Base-by-base conservation (phyloP, 2,329 filamentous ascomycete genomes). In the Ampelomyces quisqualis region DNA sequence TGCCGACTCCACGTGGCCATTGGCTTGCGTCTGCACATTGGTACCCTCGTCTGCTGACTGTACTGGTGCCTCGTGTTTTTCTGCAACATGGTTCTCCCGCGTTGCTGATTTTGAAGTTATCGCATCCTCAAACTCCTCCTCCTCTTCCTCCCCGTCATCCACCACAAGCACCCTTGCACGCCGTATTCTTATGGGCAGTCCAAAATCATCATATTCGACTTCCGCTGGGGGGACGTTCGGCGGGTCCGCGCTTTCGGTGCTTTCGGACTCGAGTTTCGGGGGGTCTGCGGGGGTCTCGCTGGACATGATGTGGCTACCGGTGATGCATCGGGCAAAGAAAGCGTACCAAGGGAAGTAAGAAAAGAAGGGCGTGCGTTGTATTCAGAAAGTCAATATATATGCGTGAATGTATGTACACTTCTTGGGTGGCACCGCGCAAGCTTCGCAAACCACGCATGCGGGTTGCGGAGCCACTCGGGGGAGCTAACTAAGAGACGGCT, bases 191-290 rank as follows among this genome's bases (percentile, higher is more conserved):
- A 85, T 77, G 13, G 84, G 84, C 49, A 88, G 70, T 35, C 85
- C 85, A 63, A 88, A 88, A 52, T 88, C 85, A 64, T 88, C 85
- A 44, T 82, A 70, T 57, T 84, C 80, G 34, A 65, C 53, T 11
- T 52, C 57, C 8, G 46, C 21, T 30, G 47, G 47, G 10, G 40
- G 24, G 13, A 43, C 39, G 17, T 32, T 47, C 38, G 48, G 47
- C 31, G 39, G 22, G 19, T 43, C 43, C 23, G 47, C 40, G 30
- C 17, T 43, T 34, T 53, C 44, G 24, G 49, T 37, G 23, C 23
- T 46, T 43, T 56, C 55, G 31, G 47, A 41, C 38, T 60, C 57
- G 44, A 43, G 44, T 47, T 50, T 58, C 52, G 56, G 50, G 53
- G 58, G 44, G 30, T 57, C 57, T 45, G 60, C 50, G 51, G 56